These are phyloP conservation scores for Microdochium bolleyi DNA, from an alignment of 2,329 filamentous ascomycete genomes.

Conservation along the genomic window DNA sequence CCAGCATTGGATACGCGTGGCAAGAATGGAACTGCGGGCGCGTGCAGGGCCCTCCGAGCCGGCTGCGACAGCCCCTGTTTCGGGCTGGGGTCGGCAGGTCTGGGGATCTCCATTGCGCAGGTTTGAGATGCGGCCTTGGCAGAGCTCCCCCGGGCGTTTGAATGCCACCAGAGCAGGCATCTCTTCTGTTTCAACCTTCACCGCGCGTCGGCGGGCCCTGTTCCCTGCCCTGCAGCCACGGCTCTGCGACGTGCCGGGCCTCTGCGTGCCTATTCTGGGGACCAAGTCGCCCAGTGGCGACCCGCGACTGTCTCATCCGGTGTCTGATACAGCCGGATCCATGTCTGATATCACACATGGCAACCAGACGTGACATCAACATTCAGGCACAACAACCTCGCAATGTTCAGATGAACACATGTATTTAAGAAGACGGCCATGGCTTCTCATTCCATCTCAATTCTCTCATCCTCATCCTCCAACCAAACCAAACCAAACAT, in stretches of 20 bases:
- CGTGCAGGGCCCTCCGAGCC: background rate
- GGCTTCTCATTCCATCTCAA: background rate
- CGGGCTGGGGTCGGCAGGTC: background rate
- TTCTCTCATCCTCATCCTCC: background rate
- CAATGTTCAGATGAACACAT: background rate
- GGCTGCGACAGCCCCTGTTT: background rate
- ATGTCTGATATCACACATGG: background rate
- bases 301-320: background rate
- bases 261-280: background rate
- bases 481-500: background rate
- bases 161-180: background rate
- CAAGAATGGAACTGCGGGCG: background rate
- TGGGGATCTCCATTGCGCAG: background rate
- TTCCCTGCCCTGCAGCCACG: background rate
- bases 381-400: background rate
- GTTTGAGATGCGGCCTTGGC: background rate
- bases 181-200: background rate
- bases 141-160: background rate
- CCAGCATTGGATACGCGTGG: background rate
- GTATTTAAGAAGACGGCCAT: background rate
- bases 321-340: background rate
- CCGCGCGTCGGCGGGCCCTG: background rate
- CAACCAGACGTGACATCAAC: background rate
- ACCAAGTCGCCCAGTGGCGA: background rate
- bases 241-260: background rate